Conservation (phyloP, 2,329 filamentous ascomycete genomes). For the Ceratocystis lukuohia region DNA sequence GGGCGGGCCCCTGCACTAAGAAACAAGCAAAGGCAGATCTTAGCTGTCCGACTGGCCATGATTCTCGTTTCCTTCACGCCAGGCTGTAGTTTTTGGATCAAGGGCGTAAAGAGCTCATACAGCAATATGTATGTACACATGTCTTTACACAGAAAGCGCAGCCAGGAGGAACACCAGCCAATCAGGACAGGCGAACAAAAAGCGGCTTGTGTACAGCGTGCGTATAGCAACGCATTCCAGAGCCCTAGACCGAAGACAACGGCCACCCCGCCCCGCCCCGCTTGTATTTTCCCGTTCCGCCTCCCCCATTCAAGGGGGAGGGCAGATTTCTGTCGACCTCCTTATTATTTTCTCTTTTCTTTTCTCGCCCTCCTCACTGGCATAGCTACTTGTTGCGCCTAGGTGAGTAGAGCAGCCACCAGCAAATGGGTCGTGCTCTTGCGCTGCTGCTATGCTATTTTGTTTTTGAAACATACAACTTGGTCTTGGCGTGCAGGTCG, state of each 20-base stretch:
- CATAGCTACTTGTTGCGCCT: neutral
- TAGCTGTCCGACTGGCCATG: too few species aligned
- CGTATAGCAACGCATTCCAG: neutral
- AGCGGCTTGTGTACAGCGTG: neutral
- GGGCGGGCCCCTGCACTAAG: neutral
- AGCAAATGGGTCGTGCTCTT: neutral
- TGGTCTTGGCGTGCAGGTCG: neutral
- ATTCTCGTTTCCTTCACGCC: too few species aligned
- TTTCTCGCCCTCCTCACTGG: neutral
- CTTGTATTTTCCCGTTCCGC: neutral
- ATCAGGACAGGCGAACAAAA: neutral
- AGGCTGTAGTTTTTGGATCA: too few species aligned
- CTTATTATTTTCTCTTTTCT: neutral
- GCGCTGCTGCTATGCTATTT: neutral
- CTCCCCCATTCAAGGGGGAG: neutral
- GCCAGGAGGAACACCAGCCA: too few species aligned
- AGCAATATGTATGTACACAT: too few species aligned
- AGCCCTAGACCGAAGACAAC: neutral
- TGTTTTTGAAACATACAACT: neutral
- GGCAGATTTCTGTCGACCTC: neutral
- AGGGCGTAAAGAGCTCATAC: too few species aligned
- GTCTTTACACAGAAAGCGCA: too few species aligned
- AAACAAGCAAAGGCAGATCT: neutral
- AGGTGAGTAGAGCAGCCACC: neutral
- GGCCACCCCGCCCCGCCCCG: constrained; percentile 1